A percentile compares a stretch with the other conserved stretches of the same genome.
phyloP scores from a whole-genome alignment of 441 rosid species.

The Adansonia madagascariensis region DNA sequence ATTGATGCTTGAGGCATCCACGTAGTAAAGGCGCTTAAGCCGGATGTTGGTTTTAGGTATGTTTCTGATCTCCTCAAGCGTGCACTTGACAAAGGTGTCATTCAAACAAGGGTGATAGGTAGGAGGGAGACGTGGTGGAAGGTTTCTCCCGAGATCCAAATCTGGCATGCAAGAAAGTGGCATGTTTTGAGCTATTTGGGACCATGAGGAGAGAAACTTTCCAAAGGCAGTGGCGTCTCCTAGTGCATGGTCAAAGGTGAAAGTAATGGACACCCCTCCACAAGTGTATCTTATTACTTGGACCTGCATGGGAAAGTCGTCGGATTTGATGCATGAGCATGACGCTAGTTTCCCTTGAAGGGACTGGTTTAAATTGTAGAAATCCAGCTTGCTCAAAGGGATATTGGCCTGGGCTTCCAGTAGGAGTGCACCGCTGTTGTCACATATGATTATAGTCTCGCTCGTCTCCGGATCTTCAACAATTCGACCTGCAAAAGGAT shows the following conservation, averaged over 20 bases:
- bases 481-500: slow-evolving; percentile 80
- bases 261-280: slow-evolving; percentile 68
- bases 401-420: slow-evolving; percentile 55
- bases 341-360: slow-evolving; percentile 62
- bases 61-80: slow-evolving; percentile 61
- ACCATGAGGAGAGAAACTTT: slow-evolving; percentile 67
- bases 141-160: slow-evolving; percentile 59
- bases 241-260: slow-evolving; percentile 84
- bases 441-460: slow-evolving; percentile 71
- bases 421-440: slow-evolving; percentile 67
- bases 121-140: slow-evolving; percentile 62
- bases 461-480: slow-evolving; percentile 41
- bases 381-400: slow-evolving; percentile 54
- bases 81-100: slow-evolving; percentile 59
- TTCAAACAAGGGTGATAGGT: slow-evolving; percentile 57
- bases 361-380: slow-evolving; percentile 52
- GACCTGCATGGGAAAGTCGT: slow-evolving; percentile 54
- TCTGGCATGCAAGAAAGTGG: slow-evolving; percentile 57
- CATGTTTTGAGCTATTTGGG: slow-evolving; percentile 58
- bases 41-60: slow-evolving; percentile 47
- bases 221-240: slow-evolving; percentile 80
- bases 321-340: slow-evolving; percentile 31
- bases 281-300: slow-evolving; percentile 63
- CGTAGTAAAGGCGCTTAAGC: slow-evolving; percentile 73
- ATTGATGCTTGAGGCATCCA: slow-evolving; percentile 55